Base-by-base conservation (phyloP, 139 green algal genomes). In the Haematococcus sp. region DNA sequence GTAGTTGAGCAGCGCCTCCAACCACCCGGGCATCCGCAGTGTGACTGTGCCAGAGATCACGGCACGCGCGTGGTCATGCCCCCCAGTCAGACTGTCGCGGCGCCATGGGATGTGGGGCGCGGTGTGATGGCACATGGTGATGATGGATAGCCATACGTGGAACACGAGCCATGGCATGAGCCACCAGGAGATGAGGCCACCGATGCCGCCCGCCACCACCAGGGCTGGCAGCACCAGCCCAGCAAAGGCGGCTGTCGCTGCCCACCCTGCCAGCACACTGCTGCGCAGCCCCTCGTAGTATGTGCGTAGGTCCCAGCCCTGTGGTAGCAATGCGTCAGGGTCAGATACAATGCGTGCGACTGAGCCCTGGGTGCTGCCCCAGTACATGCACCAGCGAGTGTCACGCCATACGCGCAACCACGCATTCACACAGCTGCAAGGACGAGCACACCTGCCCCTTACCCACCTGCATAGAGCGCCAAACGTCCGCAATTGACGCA, bases 151-250 rank as follows among this genome's bases (percentile, higher is more conserved):
- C 84, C 84, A 89, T 3, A 64, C 27, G 55, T 89, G 81, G 72
- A 89, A 89, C 17, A 89, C 79, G 46, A 89, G 68, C 81, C 78
- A 87, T 3, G 84, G 84, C 4, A 68, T 56, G 27, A 89, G 68
- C 78, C 81, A 89, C 40, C 46, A 79, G 61, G 17, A 76, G n/a
- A 78, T 17, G 20, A 74, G 51, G 32, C 73, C 78, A 76, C 70
- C 44, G 4, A 71, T 1, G 0, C 76, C 84, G 1, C 74, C 67
- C n/a, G 56, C 49, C 17, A 28, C 31, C 0, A 85, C 13, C 31
- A 89, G 71, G 1, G 75, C 68, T 0, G 84, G 84, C 52, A 78
- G 69, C 19, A 27, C 84, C 2, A 85, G 9, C 0, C 68, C 84
- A 25, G 70, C 43, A 60, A 86, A 86, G 23, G 49, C 61, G 17